Evolutionary conservation across 371 early-diverging fungal genomes (phyloP), one percentile per base, ranked within the genome.

Genomic region (Lichtheimia corymbifera): DNA sequence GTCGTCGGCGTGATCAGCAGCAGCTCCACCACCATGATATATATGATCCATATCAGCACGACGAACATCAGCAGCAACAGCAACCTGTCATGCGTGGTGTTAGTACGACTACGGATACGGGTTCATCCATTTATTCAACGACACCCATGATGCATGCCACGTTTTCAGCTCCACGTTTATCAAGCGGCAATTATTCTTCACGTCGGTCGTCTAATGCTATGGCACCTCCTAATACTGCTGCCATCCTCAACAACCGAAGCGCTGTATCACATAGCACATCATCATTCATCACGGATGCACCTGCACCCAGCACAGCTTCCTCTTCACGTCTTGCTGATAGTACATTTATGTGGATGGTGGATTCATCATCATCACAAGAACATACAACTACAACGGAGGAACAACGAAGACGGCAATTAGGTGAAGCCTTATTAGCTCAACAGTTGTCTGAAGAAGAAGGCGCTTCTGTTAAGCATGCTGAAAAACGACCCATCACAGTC

Each of bases 231-330:
- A 35, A 22, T 22, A 22, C 22, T 22, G 22, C 35, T 35, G 35
- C 35, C 9, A 35, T 85, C 53, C 64, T 95, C 18, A 88, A 91
- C 11, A 88, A 85, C 47, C 84, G 11, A 35, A 35, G 35, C 9
- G 35, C 35, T 35, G 35, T 35, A 35, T 91, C 57, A 70, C 77
- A 53, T 76, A 78, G 18, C 90, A 89, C 64, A 85, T 35, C 35
- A 0, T 35, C 35, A 35, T 35, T 35, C 35, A 35, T 35, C 11
- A 35, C 35, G 5, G 35, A 87, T 43, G 91, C 90, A 44, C 74
- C 69, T 27, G 59, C 75, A 20, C 47, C n/a, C 35, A 63, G 54
- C 13, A 57, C 43, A 13, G 66, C 71, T 4, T 35, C 35, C 35
- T 35, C 35, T 9, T 35, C 47, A 18, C 47, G 47, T 22, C 68